Base-by-base conservation (phyloP, 148 eudicot species). In the Amaranthus cruentus region DNA sequence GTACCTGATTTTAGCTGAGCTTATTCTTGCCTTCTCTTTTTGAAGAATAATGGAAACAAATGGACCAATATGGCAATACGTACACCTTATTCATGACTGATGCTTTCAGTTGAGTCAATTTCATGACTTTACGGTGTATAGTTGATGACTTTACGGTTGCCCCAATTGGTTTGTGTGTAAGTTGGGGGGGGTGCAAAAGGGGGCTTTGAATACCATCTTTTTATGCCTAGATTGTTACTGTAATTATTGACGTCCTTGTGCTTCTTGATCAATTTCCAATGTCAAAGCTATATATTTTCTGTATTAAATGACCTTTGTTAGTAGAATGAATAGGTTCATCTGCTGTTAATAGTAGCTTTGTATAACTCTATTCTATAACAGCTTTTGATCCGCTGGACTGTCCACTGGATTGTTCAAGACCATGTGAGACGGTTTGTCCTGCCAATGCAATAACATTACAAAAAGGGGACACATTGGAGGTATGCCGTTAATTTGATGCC, bases 371-470 rank as follows among this genome's bases (percentile, higher is more conserved):
- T 61, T 42, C 55, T 63, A 46, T 60, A 21, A 65, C 89, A 93
- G 98, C 89, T 69, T 90, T 93, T 81, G 92, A 93, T 83, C 94
- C 96, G 6, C 76, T 70, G 72, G 94, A 87, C 38, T 93, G 98
- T 76, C 96, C 98, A 38, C 61, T 78, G 76, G 92, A 93, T 80
- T 93, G 98, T 83, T 84, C 90, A 46, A 89, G 98, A 73, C 96
- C 98, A n/a, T 93, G 98, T 65, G 92, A 87, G 78, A 77, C 67
- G 51, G 90, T 89, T 53, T 93, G 96, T 82, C 98, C 98, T 80
- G 96, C 98, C 60, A 77, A 87, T 87, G 98, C 98, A 47, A 93
- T 93, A 73, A 74, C 73, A 56, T 55, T 82, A 46, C 63, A 81
- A 57, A 80, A 61, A 67, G 76, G 73, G 10, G 74, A 62, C 28